phyloP scores from a whole-genome alignment of 2,329 filamentous ascomycete species.

The Ophiocordyceps robertsii region DNA sequence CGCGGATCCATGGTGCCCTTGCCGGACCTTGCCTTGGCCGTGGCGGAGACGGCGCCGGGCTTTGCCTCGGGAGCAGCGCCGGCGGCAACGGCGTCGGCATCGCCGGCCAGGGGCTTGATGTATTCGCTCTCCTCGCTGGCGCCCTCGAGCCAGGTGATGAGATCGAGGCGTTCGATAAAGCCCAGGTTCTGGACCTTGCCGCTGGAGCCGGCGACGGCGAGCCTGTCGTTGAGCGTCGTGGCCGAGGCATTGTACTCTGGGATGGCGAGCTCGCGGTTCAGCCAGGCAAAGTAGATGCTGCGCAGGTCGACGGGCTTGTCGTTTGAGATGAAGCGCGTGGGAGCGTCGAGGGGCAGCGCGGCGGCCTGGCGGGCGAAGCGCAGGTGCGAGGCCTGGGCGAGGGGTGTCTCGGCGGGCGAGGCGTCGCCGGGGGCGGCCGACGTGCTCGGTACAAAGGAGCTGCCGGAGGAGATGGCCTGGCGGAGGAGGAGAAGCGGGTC shows the following conservation, averaged over 20 bases:
- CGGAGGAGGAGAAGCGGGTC: conserved; percentile 78
- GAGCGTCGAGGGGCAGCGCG: conserved; percentile 53
- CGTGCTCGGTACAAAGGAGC: conserved; percentile 59
- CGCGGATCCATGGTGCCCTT: conserved; percentile 65
- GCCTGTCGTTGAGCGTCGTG: conserved; percentile 65
- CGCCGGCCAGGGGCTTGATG: conserved; percentile 70
- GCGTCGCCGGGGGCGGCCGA: conserved; percentile 49
- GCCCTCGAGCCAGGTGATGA: conserved; percentile 88
- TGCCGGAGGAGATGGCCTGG: conserved; percentile 61
- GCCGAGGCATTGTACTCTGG: conserved; percentile 84
- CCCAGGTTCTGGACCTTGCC: conserved; percentile 74
- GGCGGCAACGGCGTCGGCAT: conserved; percentile 30
- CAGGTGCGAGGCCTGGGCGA: conserved; percentile 67
- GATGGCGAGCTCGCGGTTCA: conserved; percentile 80
- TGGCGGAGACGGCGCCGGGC: conserved; percentile 26
- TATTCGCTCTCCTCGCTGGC: conserved; percentile 85
- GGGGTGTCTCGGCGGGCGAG: conserved; percentile 40
- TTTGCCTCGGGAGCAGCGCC: conserved; percentile 23
- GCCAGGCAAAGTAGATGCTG: conserved; percentile 92
- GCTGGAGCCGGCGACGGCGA: conserved; percentile 44
- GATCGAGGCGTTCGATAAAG: conserved; percentile 81
- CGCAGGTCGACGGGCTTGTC: conserved; percentile 69
- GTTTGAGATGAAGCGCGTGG: conserved; percentile 79
- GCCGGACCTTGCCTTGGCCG: conserved; percentile 36
- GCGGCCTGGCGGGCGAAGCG: conserved; percentile 53